These are phyloP conservation scores for Aspergillus costaricaensis DNA, from an alignment of 2,329 filamentous ascomycete species.

Conservation along the genomic window DNA sequence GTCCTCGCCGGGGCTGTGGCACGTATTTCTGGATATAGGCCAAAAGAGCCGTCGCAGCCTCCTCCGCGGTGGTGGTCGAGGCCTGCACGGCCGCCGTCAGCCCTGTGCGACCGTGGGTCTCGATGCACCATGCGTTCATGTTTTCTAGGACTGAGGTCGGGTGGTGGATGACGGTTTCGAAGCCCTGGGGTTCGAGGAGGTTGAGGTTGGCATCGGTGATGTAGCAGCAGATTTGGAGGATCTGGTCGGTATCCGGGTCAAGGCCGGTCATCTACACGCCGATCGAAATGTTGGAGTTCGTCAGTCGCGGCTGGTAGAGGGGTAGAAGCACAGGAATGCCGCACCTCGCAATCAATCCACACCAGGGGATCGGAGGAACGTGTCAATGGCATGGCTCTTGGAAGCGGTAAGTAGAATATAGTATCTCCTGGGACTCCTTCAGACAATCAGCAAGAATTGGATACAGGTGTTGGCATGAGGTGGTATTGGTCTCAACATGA, in stretches of 20 bases:
- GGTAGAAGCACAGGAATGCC: slow-evolving; percentile 7
- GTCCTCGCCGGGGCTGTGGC: slow-evolving; percentile 64
- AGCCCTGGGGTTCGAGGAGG: slow-evolving; percentile 73
- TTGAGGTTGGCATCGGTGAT: slow-evolving; percentile 80
- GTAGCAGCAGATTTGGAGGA: slow-evolving; percentile 90
- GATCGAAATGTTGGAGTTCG: not conserved
- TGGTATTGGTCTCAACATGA: not conserved
- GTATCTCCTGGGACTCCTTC: not conserved
- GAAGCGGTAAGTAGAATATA: not conserved
- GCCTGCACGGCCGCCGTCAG: slow-evolving; percentile 74
- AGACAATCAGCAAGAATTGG: not conserved
- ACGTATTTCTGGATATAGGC: slow-evolving; percentile 74
- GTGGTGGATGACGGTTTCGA: slow-evolving; percentile 77
- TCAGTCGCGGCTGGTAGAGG: not conserved
- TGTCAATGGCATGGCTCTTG: slow-evolving; percentile 43
- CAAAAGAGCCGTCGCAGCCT: slow-evolving; percentile 72
- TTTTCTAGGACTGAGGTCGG: slow-evolving; percentile 66
- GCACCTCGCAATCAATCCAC: slow-evolving; percentile 80
- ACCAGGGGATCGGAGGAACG: slow-evolving; percentile 68
- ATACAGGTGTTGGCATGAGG: not conserved
- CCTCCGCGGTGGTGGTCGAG: slow-evolving; percentile 70
- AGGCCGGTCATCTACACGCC: slow-evolving; percentile 81
- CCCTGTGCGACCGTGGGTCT: slow-evolving; percentile 77
- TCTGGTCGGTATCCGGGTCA: slow-evolving; percentile 74
- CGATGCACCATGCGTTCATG: slow-evolving; percentile 89